Percentiles rank a stretch among this genome's conserved stretches.
Evolutionary conservation across 2,329 filamentous ascomycete genomes (phyloP).

Genomic region (Curvularia eragrostidis): DNA sequence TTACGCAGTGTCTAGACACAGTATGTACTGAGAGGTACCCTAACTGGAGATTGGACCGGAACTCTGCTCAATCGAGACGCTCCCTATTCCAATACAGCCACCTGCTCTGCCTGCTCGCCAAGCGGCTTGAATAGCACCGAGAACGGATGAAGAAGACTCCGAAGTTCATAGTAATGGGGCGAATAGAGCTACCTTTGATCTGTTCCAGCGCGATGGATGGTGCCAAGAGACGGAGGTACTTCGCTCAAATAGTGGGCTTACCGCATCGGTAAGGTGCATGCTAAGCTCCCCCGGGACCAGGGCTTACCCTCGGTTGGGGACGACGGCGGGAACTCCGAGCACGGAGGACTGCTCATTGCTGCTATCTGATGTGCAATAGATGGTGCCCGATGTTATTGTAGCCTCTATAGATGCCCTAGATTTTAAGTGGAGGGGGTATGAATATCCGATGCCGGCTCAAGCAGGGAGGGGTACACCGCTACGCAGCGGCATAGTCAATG

Average conservation of each 20-base stretch:
- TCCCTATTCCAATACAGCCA: neutral
- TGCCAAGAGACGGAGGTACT: neutral
- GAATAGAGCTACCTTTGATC: neutral
- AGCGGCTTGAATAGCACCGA: neutral
- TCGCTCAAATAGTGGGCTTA: neutral
- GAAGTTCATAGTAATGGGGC: neutral
- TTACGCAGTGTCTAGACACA: neutral
- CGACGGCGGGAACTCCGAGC: neutral
- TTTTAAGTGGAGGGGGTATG: neutral
- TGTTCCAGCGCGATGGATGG: neutral
- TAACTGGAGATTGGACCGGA: neutral
- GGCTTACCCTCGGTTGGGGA: neutral
- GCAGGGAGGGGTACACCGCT: neutral
- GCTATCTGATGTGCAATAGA: neutral
- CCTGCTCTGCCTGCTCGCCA: neutral
- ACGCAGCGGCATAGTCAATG: neutral
- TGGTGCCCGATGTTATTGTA: neutral
- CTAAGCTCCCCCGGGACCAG: neutral
- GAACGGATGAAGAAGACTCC: neutral
- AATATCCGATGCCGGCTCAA: neutral
- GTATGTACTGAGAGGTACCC: neutral
- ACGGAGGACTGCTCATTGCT: neutral
- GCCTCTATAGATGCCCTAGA: neutral
- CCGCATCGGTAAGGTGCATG: neutral
- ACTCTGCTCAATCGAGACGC: neutral